Evolutionary conservation across 495 filamentous ascomycete genomes (phyloP).

Genomic region (Parathielavia appendiculata): DNA sequence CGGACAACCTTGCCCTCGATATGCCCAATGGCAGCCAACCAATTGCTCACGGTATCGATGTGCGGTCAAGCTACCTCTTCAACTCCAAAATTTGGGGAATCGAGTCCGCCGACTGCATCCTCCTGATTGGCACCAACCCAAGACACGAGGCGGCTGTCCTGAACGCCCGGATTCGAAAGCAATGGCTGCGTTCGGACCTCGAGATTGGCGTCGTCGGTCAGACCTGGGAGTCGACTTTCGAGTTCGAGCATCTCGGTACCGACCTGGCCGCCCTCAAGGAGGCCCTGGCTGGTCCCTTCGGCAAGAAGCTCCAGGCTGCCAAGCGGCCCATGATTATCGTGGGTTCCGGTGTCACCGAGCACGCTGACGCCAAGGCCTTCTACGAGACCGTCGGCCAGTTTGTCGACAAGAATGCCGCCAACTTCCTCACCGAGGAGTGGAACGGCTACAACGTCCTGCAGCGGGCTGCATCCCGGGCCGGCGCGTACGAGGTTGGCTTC

Average conservation of each 20-base stretch:
- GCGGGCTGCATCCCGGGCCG: conserved; percentile 81
- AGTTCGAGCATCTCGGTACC: conserved; percentile 80
- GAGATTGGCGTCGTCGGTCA: conserved; percentile 90
- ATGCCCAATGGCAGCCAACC: conserved; percentile 78
- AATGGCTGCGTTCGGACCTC: conserved; percentile 92
- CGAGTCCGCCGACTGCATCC: conserved; percentile 87
- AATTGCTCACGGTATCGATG: conserved; percentile 85
- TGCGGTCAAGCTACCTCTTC: conserved; percentile 91
- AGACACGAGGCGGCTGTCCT: conserved; percentile 89
- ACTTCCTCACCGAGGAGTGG: conserved; percentile 87
- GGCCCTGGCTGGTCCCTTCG: conserved; percentile 78
- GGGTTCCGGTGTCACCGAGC: conserved; percentile 83
- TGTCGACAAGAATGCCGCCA: conserved; percentile 83
- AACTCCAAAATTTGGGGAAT: conserved; percentile 92
- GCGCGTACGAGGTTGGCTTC: conserved; percentile 94
- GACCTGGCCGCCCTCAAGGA: conserved; percentile 74
- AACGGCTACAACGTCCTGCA: conserved; percentile 97
- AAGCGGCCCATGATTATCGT: conserved; percentile 94
- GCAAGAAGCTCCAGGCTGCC: conserved; percentile 83
- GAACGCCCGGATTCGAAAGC: conserved; percentile 94
- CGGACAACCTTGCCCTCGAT: conserved; percentile 91
- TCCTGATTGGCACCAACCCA: conserved; percentile 90
- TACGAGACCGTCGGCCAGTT: conserved; percentile 85
- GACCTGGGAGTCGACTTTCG: conserved; percentile 85
- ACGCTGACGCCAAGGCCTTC: conserved; percentile 83